Evolutionary conservation across 805 yeast genomes (phyloP), one percentile per base, ranked within the genome.

Genomic region (Myxozyma geophila): DNA sequence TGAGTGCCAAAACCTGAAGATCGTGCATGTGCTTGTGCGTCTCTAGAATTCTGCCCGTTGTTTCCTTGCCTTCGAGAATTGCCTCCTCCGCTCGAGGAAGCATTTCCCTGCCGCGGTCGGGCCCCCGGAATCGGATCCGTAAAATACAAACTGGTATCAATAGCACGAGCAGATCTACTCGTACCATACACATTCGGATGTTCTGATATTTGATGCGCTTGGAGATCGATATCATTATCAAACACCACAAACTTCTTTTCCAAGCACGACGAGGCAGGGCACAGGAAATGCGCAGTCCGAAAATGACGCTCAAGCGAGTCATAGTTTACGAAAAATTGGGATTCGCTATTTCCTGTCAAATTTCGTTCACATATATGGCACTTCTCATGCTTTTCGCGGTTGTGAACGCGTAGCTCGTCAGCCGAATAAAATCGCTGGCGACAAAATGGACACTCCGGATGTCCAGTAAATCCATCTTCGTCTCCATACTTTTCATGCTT

Each of bases 161-260:
- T 49, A 12, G 58, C 53, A 13, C 70, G 40, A 17, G 68, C 70
- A 5, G 64, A 41, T n/a, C 59, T 51, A n/a, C 70, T 48, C 10
- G 55, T 46, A 2, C 70, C 85, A 49, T 81, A 77, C 2, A 87
- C 68, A 5, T 83, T 83, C 1, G 89, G 85, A 75, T 95, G 99
- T 70, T 88, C 93, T 67, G 85, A 84, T 53, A 91, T 76, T 86
- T 91, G 87, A 75, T 95, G 99, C 1, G 96, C 92, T 59, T 89
- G 87, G 59, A 95, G 79, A 70, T 92, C 98, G 60, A 92, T 76
- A 58, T 89, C 95, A 66, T 91, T 93, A 23, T 87, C 83, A 74
- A 95, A 95, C 0, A 93, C 99, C 23, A 95, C 95, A 77, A 95
- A 93, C 74, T 90, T 89, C 75, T 89, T 86, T 60, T 92, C 98